Evolutionary conservation across 1,284 basidiomycete genomes (phyloP).

Genomic region (Cyathus pygmaeus): DNA sequence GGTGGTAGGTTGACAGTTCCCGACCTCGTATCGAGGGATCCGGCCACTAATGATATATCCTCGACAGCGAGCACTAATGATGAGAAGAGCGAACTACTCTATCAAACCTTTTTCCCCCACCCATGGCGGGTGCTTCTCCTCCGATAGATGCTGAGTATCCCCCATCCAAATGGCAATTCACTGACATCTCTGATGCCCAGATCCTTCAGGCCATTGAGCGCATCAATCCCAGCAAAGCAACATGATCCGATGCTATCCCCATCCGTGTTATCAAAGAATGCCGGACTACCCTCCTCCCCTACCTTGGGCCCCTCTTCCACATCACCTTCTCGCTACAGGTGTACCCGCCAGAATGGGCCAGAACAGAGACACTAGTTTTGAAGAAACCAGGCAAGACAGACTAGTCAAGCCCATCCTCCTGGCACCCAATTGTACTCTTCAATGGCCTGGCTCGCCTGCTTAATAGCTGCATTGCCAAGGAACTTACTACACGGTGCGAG

Average conservation of each 20-base stretch:
- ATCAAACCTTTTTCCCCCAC: slow-evolving; percentile 11
- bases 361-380: slow-evolving; percentile 44
- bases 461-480: not conserved
- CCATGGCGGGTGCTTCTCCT: not conserved
- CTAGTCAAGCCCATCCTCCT: slow-evolving; percentile 47
- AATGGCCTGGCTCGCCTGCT: slow-evolving; percentile 10
- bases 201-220: not conserved
- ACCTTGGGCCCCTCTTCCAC: slow-evolving; percentile 37
- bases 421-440: slow-evolving; percentile 52
- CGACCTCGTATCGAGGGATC: not conserved
- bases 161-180: not conserved
- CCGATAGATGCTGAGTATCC: not conserved
- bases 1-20: not conserved
- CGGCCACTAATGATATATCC: not conserved
- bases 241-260: slow-evolving; percentile 44
- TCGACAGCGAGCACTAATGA: slow-evolving; percentile 1
- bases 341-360: slow-evolving; percentile 45
- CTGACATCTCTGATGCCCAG: not conserved
- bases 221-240: slow-evolving; percentile 45
- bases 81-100: slow-evolving; percentile 3
- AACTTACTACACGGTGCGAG: slow-evolving; percentile 30
- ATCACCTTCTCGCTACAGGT: slow-evolving; percentile 30
- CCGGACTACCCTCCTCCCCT: slow-evolving; percentile 28
- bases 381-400: slow-evolving; percentile 48
- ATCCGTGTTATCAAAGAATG: slow-evolving; percentile 45